Evolutionary conservation across 805 yeast genomes (phyloP), one percentile per base, ranked within the genome.

Genomic region (Candida pini): DNA sequence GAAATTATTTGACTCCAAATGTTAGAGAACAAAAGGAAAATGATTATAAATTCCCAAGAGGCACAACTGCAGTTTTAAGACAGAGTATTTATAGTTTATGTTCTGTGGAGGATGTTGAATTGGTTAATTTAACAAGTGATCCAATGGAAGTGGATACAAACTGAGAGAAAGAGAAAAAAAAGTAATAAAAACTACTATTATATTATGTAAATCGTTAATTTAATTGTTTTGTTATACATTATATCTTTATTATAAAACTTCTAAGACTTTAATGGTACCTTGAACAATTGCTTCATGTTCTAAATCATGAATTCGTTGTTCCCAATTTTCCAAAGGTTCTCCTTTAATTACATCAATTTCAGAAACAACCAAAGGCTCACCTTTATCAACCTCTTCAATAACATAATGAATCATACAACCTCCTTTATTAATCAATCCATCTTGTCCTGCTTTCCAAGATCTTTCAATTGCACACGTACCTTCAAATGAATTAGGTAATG

Each of bases 391-490:
- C 50, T 85, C 95, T 31, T 88, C 85, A 47, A 92, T 89, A n/a
- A 92, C 97, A 53, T 82, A 76, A 64, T 92, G 98, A 29, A 92
- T 84, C 98, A 92, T 92, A 34, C 92, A 84, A 2, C 98, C 98
- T 12, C 94, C 96, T 44, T 72, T 74, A 7, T 69, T 47, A 34
- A 79, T 75, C 45, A 76, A 71, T 7, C 96, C 96, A 18, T 76
- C 76, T 53, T 89, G 96, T 25, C 96, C 96, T 9, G 94, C 95
- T 50, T 87, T 68, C 90, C 94, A 92, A 1, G 97, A 95, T 52
- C 97, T 69, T 50, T 92, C 96, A 40, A 92, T 92, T 9, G 98
- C 97, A 62, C 86, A 88, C 9, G 95, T 90, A 5, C 98, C 98
- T 39, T 90, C 97, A 66, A 90, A 92, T 5, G 88, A 88, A 18